Base-by-base conservation (phyloP, 306 rosid genomes). In the Gleditsia sinensis region DNA sequence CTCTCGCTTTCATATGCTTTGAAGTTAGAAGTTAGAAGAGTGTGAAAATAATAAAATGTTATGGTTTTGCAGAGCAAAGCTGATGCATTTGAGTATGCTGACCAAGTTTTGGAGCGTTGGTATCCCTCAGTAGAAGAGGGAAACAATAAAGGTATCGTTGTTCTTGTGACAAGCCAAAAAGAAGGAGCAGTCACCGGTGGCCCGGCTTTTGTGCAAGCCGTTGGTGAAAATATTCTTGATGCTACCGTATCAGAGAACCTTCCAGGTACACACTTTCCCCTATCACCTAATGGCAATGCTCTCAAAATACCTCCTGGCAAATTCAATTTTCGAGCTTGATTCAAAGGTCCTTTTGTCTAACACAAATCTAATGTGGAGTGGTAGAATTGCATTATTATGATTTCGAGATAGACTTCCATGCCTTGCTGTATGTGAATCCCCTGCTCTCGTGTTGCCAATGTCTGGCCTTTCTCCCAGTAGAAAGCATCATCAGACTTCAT, bases 181-280 rank as follows among this genome's bases (percentile, higher is more conserved):
- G 98, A 94, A 92, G 98, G 98, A 68, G 98, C 98, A 57, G 60
- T 92, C 68, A 94, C 97, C 0, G 98, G 98, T 9, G 98, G 98
- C 58, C 98, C 98, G 17, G 96, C 97, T 19, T 91, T 94, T 76
- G 81, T 91, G 14, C 87, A 94, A 87, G 98, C 97, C 0, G 95
- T 94, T 56, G 98, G 98, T 64, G 98, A 94, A 76, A 82, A 7
- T 4, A 76, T 94, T 27, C 98, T 94, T 75, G 98, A 94, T 65
- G 93, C 97, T 61, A 87, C 98, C 1, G 96, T 94, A 5, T 69
- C 98, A 0, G 97, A 94, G 86, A 94, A 92, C 71, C 98, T 94
- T 69, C 98, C 98, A 24, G 97, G 97, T 94, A n/a, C n/a, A n/a
- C n/a, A n/a, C n/a, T n/a, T n/a, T n/a, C n/a, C n/a, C n/a, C n/a